A percentile compares a stretch with the other conserved stretches of the same genome.
Conservation (phyloP, 306 rosid genomes). For the Gastrolobium villosum region DNA sequence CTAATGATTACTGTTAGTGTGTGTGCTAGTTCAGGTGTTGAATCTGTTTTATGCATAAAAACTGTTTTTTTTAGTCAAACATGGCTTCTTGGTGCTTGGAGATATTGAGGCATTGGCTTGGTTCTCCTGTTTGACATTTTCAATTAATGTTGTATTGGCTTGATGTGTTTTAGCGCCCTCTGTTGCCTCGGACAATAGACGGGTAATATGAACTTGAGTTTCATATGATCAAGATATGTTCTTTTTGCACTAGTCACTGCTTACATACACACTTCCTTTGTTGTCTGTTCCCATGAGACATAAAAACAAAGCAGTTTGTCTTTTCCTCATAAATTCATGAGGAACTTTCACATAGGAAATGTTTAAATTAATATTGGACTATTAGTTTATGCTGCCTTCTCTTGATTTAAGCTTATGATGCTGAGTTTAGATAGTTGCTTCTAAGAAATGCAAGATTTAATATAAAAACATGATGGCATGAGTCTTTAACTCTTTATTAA, state of each 20-base stretch:
- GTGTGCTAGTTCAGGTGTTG: constrained; percentile 36
- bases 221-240: constrained; percentile 20
- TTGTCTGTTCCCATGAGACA: constrained; percentile 8
- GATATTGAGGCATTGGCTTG: constrained; percentile 36
- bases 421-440: constrained; percentile 32
- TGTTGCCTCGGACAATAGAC: constrained; percentile 1
- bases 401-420: constrained; percentile 34
- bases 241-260: constrained; percentile 12
- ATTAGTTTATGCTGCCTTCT: constrained; percentile 13
- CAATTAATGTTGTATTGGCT: constrained; percentile 4
- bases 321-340: neutral
- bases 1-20: constrained; percentile 24
- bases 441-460: constrained; percentile 25
- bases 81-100: constrained; percentile 32
- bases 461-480: neutral
- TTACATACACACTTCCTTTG: constrained; percentile 15
- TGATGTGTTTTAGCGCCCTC: constrained; percentile 9
- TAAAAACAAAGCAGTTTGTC: neutral
- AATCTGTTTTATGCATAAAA: neutral
- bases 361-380: neutral
- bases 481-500: neutral
- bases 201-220: constrained; percentile 35
- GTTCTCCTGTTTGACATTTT: constrained; percentile 40
- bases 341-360: constrained; percentile 35
- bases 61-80: constrained; percentile 30